A percentile compares a stretch with the other conserved stretches of the same genome.
phyloP scores from a whole-genome alignment of 768 basidiomycete species.

The Termitomyces sp. region DNA sequence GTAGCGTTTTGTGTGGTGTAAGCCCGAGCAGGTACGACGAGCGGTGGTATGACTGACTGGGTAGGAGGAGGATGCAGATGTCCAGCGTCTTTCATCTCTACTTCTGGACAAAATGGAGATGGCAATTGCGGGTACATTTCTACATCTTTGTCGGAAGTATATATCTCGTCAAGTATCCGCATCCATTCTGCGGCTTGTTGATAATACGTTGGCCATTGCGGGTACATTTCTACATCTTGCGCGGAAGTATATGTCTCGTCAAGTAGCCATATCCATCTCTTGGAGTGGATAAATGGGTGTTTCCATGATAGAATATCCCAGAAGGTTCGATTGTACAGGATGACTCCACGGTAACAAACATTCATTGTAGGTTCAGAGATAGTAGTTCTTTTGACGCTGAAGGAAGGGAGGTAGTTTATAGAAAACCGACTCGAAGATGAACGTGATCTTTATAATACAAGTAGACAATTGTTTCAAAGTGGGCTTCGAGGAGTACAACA shows the following conservation, averaged over 20 bases:
- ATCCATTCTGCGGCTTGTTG: neutral
- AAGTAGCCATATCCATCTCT: neutral
- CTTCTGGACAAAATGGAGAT: neutral
- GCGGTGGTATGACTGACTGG: neutral
- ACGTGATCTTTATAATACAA: neutral
- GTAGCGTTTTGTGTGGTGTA: neutral
- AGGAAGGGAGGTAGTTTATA: neutral
- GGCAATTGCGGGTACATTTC: neutral
- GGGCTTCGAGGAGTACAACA: neutral
- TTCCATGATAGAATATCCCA: neutral
- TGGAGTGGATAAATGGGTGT: neutral
- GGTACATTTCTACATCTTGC: neutral
- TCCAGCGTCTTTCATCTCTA: neutral
- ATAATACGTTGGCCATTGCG: neutral
- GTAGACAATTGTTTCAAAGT: neutral
- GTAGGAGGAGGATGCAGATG: neutral
- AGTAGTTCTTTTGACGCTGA: neutral
- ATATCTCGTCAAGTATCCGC: neutral
- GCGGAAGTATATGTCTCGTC: neutral
- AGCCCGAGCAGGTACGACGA: neutral
- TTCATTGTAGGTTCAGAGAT: neutral
- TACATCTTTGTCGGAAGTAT: neutral
- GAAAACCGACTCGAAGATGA: neutral
- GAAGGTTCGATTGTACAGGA: neutral
- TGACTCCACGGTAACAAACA: neutral